These are phyloP conservation scores for Astraeus odoratus DNA, from an alignment of 768 basidiomycete species.

Conservation along the genomic window DNA sequence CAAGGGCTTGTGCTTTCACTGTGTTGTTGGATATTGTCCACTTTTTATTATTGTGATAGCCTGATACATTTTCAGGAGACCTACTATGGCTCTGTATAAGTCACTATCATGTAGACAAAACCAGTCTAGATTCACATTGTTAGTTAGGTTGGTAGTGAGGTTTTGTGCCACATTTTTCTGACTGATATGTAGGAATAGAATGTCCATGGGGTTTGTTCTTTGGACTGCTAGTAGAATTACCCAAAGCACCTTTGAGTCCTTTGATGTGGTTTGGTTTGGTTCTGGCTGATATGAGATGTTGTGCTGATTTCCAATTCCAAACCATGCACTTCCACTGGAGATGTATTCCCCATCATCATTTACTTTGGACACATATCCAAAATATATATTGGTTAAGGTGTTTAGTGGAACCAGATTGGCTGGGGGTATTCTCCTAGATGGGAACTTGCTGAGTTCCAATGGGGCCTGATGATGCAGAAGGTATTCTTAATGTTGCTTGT, in stretches of 20 bases:
- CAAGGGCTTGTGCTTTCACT: not conserved
- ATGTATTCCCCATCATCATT: not conserved
- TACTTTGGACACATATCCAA: not conserved
- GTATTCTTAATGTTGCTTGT: not conserved
- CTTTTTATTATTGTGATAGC: not conserved
- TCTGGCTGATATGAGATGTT: not conserved
- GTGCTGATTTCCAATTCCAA: not conserved
- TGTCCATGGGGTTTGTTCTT: not conserved
- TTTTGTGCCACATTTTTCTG: not conserved
- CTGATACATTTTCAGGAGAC: not conserved
- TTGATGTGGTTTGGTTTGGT: not conserved
- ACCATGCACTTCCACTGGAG: not conserved
- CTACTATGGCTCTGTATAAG: not conserved
- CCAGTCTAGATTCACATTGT: not conserved
- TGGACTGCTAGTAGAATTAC: not conserved
- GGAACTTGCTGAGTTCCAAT: too few species aligned
- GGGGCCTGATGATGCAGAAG: not conserved
- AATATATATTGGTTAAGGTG: not conserved
- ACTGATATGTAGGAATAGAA: not conserved
- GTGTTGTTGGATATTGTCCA: not conserved
- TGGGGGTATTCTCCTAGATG: not conserved
- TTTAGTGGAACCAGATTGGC: not conserved
- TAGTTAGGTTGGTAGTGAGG: not conserved
- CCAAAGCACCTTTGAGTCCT: not conserved
- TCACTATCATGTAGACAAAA: not conserved